phyloP scores from a whole-genome alignment of 345 rosid genomes.

The Salix caprea region DNA sequence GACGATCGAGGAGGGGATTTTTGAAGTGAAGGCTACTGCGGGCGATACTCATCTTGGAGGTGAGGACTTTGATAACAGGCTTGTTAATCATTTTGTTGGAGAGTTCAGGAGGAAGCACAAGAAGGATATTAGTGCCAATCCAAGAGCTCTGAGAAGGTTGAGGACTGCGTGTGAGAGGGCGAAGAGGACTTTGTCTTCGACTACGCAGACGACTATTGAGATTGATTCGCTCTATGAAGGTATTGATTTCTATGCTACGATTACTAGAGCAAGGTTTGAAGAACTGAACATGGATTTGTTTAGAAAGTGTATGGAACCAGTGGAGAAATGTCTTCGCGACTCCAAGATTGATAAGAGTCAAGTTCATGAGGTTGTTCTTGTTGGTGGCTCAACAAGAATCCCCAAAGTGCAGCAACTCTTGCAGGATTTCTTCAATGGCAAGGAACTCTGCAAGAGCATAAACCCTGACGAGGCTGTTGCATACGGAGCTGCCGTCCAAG shows the following conservation, averaged over 20 bases:
- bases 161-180: constrained; percentile 23
- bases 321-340: constrained; percentile 21
- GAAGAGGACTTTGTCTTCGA: constrained; percentile 18
- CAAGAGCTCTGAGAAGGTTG: constrained; percentile 23
- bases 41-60: constrained; percentile 16
- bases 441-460: constrained; percentile 18
- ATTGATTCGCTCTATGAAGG: constrained; percentile 22
- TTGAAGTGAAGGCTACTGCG: constrained; percentile 17
- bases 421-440: constrained; percentile 20
- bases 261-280: constrained; percentile 18
- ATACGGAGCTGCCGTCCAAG: constrained; percentile 21
- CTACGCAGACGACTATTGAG: constrained; percentile 15
- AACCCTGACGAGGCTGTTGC: constrained; percentile 22
- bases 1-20: constrained; percentile 11
- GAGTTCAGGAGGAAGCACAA: constrained; percentile 19
- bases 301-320: constrained; percentile 17
- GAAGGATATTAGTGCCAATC: constrained; percentile 15
- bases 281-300: constrained; percentile 23
- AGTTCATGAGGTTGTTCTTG: constrained; percentile 19
- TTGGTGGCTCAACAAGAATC: constrained; percentile 22
- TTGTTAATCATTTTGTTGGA: constrained; percentile 18
- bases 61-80: constrained; percentile 15
- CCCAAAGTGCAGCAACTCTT: constrained; percentile 18
- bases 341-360: constrained; percentile 14
- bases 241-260: constrained; percentile 14